phyloP scores from a whole-genome alignment of 2,329 filamentous ascomycete species.

The Aureobasidium sp. region DNA sequence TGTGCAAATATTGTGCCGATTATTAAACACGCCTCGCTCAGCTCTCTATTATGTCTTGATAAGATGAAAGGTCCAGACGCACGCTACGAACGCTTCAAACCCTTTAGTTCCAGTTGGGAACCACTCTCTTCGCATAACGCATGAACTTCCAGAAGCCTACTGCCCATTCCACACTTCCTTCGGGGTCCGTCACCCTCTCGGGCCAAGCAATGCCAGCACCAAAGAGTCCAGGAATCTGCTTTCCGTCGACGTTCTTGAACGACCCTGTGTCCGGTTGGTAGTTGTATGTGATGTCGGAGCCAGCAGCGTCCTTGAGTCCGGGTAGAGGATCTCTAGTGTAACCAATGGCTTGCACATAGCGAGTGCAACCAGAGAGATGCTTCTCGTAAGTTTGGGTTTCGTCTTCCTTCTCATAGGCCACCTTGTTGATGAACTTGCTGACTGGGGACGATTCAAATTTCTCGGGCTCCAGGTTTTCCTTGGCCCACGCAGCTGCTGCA shows the following conservation, averaged over 20 bases:
- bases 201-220: slow-evolving; percentile 59
- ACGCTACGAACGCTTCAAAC: not conserved
- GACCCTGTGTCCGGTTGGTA: slow-evolving; percentile 40
- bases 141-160: slow-evolving; percentile 61
- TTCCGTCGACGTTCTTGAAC: slow-evolving; percentile 21
- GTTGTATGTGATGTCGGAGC: slow-evolving; percentile 24
- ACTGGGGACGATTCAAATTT: slow-evolving; percentile 38
- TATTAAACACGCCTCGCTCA: not conserved
- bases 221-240: slow-evolving; percentile 44
- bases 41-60: not conserved
- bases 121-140: slow-evolving; percentile 50
- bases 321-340: slow-evolving; percentile 47
- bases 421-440: slow-evolving; percentile 32
- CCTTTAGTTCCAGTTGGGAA: slow-evolving; percentile 41
- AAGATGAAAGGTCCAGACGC: not conserved
- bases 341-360: slow-evolving; percentile 53
- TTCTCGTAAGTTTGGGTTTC: slow-evolving; percentile 39
- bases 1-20: not conserved
- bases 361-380: slow-evolving; percentile 43
- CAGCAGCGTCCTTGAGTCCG: slow-evolving; percentile 30
- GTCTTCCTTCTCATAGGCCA: slow-evolving; percentile 39
- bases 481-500: slow-evolving; percentile 51
- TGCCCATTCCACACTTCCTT: slow-evolving; percentile 53
- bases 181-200: slow-evolving; percentile 51
- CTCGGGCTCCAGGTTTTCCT: slow-evolving; percentile 49